Evolutionary conservation across 2,329 filamentous ascomycete genomes (phyloP), one percentile per base, ranked within the genome.

Genomic region (Penicillium crustosum): DNA sequence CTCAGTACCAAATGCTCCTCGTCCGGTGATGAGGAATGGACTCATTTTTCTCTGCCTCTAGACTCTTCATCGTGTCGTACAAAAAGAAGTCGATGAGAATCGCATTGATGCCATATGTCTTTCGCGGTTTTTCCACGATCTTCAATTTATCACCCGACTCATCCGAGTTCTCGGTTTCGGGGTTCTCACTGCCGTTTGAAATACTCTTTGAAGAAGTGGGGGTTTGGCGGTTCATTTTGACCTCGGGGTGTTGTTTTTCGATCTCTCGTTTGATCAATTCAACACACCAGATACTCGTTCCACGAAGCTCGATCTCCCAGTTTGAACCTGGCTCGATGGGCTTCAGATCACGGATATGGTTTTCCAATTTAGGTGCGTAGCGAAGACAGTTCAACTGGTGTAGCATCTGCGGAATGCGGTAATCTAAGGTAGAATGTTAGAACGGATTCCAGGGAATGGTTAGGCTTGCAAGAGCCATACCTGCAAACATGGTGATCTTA

Each of bases 61-160:
- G 75, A 70, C 91, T 89, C 74, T 97, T 99, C 78, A 94, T 92
- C 19, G 89, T 86, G 77, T 99, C 94, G 72, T 99, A 99, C 55
- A 99, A 79, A 75, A 97, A 96, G 77, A 97, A 99, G 75, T 99
- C 94, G 62, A 99, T 94, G 67, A 99, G 75, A 39, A 97, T 91
- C 27, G 94, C 93, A 72, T 99, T 99, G 61, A 89, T 74, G 17
- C 78, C 77, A 66, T 64, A 66, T 61, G 62, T 59, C 58, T 65
- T 57, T 52, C 57, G 57, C 43, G 63, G 33, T 61, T 63, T 52
- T 60, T 68, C 44, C 21, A 61, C 25, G 43, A 56, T 55, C 47
- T 58, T 52, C 61, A 49, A n/a, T 44, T 56, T 41, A 49, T 61
- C 53, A 17, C 62, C 58, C 17, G 48, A 45, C 47, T 61, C 52